Evolutionary conservation across 2,329 filamentous ascomycete genomes (phyloP), one percentile per base, ranked within the genome.

Genomic region (Neofusicoccum sp.): DNA sequence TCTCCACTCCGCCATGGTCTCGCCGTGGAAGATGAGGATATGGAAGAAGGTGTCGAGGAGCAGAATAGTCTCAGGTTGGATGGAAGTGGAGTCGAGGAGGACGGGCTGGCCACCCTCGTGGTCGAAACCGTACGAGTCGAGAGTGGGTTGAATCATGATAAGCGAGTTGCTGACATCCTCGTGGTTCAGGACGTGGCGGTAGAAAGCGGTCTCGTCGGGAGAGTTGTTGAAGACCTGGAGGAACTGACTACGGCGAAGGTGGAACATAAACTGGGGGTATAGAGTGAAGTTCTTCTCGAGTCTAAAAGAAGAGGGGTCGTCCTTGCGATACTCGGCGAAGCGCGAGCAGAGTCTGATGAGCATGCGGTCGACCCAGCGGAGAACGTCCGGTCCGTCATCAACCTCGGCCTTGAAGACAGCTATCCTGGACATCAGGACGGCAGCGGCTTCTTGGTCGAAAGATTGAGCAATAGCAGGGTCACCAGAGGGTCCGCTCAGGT

Each of bases 191-290:
- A 99, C 92, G 72, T 99, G 95, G 63, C 95, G 86, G 74, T 98
- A 96, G 78, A 99, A 99, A n/a, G 95, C 95, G 26, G 95, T 99
- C 78, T 99, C 95, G 69, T 99, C 95, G 6, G 95, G 95, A 0
- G 93, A 98, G 76, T 98, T 99, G 82, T 99, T 99, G 85, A 99
- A 99, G 61, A 99, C 93, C 73, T 99, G 95, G 65, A 99, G 78
- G 81, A 99, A 99, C 76, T 98, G 95, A 77, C 92, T 96, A 76
- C 95, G 87, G 68, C 95, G 89, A 63, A 99, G 84, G 76, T 99
- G 95, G 83, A 99, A 99, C 95, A 99, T 99, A 79, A 99, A 99
- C 74, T 99, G 95, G 28, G 95, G 95, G 72, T 99, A 99, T 14
- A 99, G 84, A 0, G 93, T 98, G 73, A 99, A 99, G 81, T 99